Base-by-base conservation (phyloP, 1,284 basidiomycete genomes). In the Trichosporon sp. region DNA sequence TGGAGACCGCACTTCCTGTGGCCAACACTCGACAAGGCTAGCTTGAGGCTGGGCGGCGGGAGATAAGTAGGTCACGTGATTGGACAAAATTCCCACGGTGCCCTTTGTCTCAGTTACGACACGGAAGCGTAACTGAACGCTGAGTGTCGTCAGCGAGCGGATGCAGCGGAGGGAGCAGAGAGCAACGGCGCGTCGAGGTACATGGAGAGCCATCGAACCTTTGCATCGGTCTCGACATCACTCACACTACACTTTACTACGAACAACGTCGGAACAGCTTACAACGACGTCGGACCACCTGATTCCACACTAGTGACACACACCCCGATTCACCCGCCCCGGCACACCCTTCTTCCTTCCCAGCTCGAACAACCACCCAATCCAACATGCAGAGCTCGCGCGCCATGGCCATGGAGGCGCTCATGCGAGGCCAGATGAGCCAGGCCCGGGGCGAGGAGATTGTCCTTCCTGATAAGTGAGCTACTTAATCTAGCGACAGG, bases 391-490 rank as follows among this genome's bases (percentile, higher is more conserved):
- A 54, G 49, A 54, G 49, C 49, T 63, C 37, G 49, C 64, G 25
- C 57, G 61, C 58, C 58, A 59, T 40, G 46, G 29, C n/a, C 27
- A 56, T 33, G 49, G 32, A 59, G 16, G 65, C 69, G 62, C 66
- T 58, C 44, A 56, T 58, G 36, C 64, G 65, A 13, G 63, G 64
- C 14, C 65, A 64, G 49, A 54, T 54, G 49, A 54, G 25, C 49
- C 49, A 54, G 16, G 49, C 49, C 27, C 63, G 66, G n/a, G 65
- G 68, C 19, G 76, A 72, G 23, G 75, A 81, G 62, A 73, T 76
- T 6, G 70, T 75, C 9, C 63, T 81, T 16, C 77, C 79, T 13
- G 80, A 81, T 69, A 81, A 80, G 80, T 81, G 61, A 72, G 80
- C 73, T 13, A 10, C 11, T 11, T 21, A 16, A 14, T 46, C 34